These are phyloP conservation scores for Pseudogymnoascus sp. DNA, from an alignment of 2,329 filamentous ascomycete species.

Conservation along the genomic window DNA sequence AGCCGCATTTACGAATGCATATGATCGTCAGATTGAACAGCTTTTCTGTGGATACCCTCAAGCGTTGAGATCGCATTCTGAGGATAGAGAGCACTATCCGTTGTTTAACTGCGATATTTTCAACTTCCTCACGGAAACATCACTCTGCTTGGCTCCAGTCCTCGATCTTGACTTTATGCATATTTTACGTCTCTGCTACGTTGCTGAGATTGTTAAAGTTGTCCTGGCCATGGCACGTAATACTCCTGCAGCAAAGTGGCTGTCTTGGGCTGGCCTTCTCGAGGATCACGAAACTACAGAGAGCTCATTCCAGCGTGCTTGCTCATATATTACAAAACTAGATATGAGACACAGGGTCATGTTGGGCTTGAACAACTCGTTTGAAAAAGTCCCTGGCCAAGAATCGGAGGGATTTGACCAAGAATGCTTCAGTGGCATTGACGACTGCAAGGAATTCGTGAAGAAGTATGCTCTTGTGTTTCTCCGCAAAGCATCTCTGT, in stretches of 20 bases:
- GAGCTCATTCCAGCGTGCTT: not conserved
- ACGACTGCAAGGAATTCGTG: slow-evolving; percentile 53
- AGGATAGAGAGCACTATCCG: slow-evolving; percentile 34
- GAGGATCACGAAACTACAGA: slow-evolving; percentile 8
- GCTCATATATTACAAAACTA: not conserved
- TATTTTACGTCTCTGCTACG: slow-evolving; percentile 76
- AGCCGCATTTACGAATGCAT: slow-evolving; percentile 59
- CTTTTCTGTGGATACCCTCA: slow-evolving; percentile 56
- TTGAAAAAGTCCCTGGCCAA: slow-evolving; percentile 23
- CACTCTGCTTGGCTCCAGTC: slow-evolving; percentile 61
- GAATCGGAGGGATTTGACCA: slow-evolving; percentile 39
- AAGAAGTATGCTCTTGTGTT: slow-evolving; percentile 85
- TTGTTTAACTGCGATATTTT: slow-evolving; percentile 67
- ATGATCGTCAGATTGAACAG: slow-evolving; percentile 66
- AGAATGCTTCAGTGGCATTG: slow-evolving; percentile 45
- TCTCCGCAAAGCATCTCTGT: slow-evolving; percentile 73
- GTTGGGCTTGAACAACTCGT: slow-evolving; percentile 14
- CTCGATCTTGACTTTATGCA: slow-evolving; percentile 69
- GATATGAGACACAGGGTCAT: slow-evolving; percentile 1
- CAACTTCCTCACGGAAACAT: slow-evolving; percentile 72
- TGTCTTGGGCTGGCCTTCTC: slow-evolving; percentile 25
- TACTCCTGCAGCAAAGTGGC: slow-evolving; percentile 44
- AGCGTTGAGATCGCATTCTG: slow-evolving; percentile 9
- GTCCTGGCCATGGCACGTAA: slow-evolving; percentile 53
- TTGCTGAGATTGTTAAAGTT: slow-evolving; percentile 84